phyloP scores from a whole-genome alignment of 148 eudicot species.

The Salicornia ramosissima region DNA sequence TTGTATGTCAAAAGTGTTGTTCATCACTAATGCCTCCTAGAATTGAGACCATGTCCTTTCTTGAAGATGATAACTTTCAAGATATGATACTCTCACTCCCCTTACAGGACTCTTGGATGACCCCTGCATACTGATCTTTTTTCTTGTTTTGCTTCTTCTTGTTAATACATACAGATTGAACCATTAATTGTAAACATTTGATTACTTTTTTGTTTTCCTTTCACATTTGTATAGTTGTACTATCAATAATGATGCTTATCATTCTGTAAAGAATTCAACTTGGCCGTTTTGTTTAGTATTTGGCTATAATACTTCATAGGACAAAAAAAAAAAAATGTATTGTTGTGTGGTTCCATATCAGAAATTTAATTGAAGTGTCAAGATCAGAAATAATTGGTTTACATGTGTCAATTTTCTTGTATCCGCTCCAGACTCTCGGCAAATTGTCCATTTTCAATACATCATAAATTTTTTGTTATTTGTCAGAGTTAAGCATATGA shows the following conservation, averaged over 20 bases:
- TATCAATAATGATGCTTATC: not conserved
- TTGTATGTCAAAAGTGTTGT: slow-evolving; percentile 61
- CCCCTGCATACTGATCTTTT: not conserved
- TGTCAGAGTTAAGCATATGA: too few relatives aligned
- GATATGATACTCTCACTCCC: slow-evolving; percentile 1
- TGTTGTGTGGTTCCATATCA: too few relatives aligned
- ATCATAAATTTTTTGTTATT: too few relatives aligned
- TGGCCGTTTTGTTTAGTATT: not conserved
- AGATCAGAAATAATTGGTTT: too few relatives aligned
- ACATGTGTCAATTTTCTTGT: too few relatives aligned
- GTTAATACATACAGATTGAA: not conserved
- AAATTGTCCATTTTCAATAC: too few relatives aligned
- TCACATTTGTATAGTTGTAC: too few relatives aligned
- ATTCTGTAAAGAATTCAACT: not conserved
- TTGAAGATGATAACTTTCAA: slow-evolving; percentile 1
- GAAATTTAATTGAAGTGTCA: too few relatives aligned
- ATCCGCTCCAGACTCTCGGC: too few relatives aligned
- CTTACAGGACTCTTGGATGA: slow-evolving; percentile 13
- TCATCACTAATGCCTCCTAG: slow-evolving; percentile 41
- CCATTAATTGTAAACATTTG: too few relatives aligned
- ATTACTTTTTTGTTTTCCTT: not conserved
- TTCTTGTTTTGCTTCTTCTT: not conserved
- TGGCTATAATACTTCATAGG: too few relatives aligned
- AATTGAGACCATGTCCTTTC: slow-evolving; percentile 12
- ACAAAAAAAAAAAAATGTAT: too few relatives aligned